Conservation (phyloP, 2,329 filamentous ascomycete species). For the Arthrocladium fulminans region DNA sequence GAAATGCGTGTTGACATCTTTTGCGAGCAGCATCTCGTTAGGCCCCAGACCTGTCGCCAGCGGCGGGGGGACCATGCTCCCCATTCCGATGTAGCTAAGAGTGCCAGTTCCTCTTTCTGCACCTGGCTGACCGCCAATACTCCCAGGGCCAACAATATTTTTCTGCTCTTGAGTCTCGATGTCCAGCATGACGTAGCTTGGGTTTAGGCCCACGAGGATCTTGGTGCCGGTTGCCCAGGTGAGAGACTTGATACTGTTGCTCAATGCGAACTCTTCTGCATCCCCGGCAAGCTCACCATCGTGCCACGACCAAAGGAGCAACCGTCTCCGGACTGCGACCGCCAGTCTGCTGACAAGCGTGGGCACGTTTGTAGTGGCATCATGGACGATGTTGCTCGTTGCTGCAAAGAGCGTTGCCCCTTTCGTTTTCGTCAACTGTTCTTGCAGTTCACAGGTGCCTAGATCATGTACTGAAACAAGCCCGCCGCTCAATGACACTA, state of each 20-base stretch:
- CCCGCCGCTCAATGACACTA: constrained; percentile 84
- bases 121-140: constrained; percentile 55
- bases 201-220: constrained; percentile 81
- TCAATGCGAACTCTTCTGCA: constrained; percentile 65
- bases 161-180: constrained; percentile 63
- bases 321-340: constrained; percentile 82
- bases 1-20: constrained; percentile 92
- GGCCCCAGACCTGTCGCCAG: constrained; percentile 74
- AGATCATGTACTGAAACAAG: constrained; percentile 85
- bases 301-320: constrained; percentile 91
- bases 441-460: constrained; percentile 70
- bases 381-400: constrained; percentile 90
- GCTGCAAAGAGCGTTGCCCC: constrained; percentile 86
- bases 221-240: constrained; percentile 86
- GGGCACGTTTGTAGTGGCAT: constrained; percentile 74
- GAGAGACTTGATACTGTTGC: constrained; percentile 76
- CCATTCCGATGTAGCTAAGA: constrained; percentile 96
- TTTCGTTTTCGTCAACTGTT: constrained; percentile 72
- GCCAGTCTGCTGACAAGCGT: constrained; percentile 87
- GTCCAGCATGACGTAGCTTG: constrained; percentile 83
- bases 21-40: constrained; percentile 84
- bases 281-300: constrained; percentile 78
- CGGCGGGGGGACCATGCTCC: constrained; percentile 82
- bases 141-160: constrained; percentile 70
- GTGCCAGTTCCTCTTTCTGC: constrained; percentile 67